Conservation (phyloP, 2,329 filamentous ascomycete genomes). For the Hypomyces rosellus region DNA sequence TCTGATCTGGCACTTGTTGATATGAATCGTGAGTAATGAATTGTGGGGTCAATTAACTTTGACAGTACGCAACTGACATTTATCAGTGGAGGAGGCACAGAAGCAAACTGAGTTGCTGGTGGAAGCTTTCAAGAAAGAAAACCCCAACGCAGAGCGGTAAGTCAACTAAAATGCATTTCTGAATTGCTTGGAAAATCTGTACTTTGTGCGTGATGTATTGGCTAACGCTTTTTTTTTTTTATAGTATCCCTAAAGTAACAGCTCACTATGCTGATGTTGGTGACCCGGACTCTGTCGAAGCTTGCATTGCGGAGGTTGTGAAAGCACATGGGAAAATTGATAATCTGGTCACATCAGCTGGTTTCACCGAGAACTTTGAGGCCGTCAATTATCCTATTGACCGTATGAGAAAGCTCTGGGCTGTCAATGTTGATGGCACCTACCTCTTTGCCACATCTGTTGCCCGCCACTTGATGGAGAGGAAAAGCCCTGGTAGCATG, state of each 20-base stretch:
- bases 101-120: slow-evolving; percentile 69
- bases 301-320: slow-evolving; percentile 57
- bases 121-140: slow-evolving; percentile 69
- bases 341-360: slow-evolving; percentile 89
- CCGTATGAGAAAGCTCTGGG: slow-evolving; percentile 88
- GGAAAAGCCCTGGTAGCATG: slow-evolving; percentile 73
- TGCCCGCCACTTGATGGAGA: slow-evolving; percentile 81
- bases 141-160: slow-evolving; percentile 66
- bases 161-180: slow-evolving; percentile 14
- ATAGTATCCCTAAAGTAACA: slow-evolving; percentile 73
- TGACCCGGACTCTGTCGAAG: slow-evolving; percentile 69
- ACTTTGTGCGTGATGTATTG: not conserved
- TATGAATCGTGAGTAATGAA: slow-evolving; percentile 65
- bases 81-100: slow-evolving; percentile 76
- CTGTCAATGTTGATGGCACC: slow-evolving; percentile 87
- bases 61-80: not conserved
- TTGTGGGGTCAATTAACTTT: not conserved
- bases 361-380: slow-evolving; percentile 93
- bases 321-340: slow-evolving; percentile 71
- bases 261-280: slow-evolving; percentile 88
- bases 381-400: slow-evolving; percentile 87
- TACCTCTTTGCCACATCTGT: slow-evolving; percentile 82
- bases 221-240: not conserved
- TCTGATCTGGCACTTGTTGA: slow-evolving; percentile 89
- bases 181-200: not conserved